Evolutionary conservation across 2,329 filamentous ascomycete species (phyloP).

Genomic region (Zelopaecilomyces penicillatus): DNA sequence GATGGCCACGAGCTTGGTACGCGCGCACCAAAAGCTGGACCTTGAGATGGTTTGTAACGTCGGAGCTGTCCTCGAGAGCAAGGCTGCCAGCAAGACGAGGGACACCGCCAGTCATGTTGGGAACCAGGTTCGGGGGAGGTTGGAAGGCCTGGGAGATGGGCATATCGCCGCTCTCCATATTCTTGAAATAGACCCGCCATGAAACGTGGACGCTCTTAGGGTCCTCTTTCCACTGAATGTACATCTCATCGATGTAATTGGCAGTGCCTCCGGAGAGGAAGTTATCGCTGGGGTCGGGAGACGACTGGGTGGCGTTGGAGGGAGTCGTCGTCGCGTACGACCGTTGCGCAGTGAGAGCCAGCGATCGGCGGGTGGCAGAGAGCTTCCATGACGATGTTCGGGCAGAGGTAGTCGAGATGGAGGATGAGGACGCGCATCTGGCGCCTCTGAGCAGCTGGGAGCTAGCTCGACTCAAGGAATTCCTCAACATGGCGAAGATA

Average conservation of each 20-base stretch:
- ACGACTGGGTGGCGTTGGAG: slow-evolving; percentile 36
- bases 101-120: slow-evolving; percentile 69
- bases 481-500: slow-evolving; percentile 61
- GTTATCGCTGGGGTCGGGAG: slow-evolving; percentile 80
- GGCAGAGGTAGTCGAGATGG: slow-evolving; percentile 32
- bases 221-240: slow-evolving; percentile 92
- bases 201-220: slow-evolving; percentile 91
- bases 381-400: slow-evolving; percentile 37
- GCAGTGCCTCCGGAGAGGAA: slow-evolving; percentile 95
- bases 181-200: slow-evolving; percentile 99
- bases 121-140: slow-evolving; percentile 85
- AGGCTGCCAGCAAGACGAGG: slow-evolving; percentile 63
- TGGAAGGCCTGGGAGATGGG: slow-evolving; percentile 95
- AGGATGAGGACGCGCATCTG: slow-evolving; percentile 34
- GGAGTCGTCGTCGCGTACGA: slow-evolving; percentile 39
- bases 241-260: slow-evolving; percentile 99
- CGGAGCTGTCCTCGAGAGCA: slow-evolving; percentile 60
- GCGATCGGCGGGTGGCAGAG: slow-evolving; percentile 37
- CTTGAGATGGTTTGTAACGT: slow-evolving; percentile 94
- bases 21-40: slow-evolving; percentile 94
- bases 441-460: slow-evolving; percentile 51
- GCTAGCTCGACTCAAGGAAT: slow-evolving; percentile 56
- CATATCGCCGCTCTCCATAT: slow-evolving; percentile 98
- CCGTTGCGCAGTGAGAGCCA: slow-evolving; percentile 42
- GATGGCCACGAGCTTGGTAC: slow-evolving; percentile 95